Base-by-base conservation (phyloP, 148 eudicot species). In the Amaranthus cruentus region DNA sequence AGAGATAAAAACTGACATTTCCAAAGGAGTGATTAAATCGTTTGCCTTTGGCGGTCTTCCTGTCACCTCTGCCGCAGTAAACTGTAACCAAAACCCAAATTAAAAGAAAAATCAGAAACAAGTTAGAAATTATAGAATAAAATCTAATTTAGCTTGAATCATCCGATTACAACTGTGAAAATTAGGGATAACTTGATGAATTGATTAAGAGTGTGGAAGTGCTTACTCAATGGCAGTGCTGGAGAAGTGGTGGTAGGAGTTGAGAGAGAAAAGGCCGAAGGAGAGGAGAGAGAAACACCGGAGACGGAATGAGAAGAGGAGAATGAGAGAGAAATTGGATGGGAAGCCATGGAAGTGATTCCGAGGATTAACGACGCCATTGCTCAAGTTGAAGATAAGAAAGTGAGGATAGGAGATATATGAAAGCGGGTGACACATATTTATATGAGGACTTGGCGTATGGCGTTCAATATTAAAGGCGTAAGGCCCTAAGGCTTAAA, bases 41-140 rank as follows among this genome's bases (percentile, higher is more conserved):
- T 73, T 88, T 88, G 69, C 92, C 90, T 75, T 78, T 86, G 49
- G 92, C 90, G 28, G 92, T 88, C 85, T 88, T 88, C 87, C 74
- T 81, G 73, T 88, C 92, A 42, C 89, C 90, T 81, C 88, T 83
- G 50, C 92, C 92, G 56, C 89, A 88, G 74, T 81, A 84, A 83
- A 88, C 92, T 86, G 73, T 56, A 62, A 55, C 75, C 38, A 28
- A 28, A 28, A 28, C 1, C 38, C 38, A 28, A 28, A 28, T 28
- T 2, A 28, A 47, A 11, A 55, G 21, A 59, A 68, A 55, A 72
- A 18, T 14, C 6, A 55, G 4, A 43, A 47, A 7, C 38, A 50
- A 55, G 8, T 51, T 21, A 21, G 6, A 44, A 55, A 42, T 3
- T 49, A 9, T 55, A 62, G 46, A 43, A 13, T 7, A 44, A 55